Percentiles rank a stretch among this genome's conserved stretches.
These are phyloP conservation scores for Salvia sclarea DNA, from an alignment of 305 asterid genomes.

Conservation along the genomic window DNA sequence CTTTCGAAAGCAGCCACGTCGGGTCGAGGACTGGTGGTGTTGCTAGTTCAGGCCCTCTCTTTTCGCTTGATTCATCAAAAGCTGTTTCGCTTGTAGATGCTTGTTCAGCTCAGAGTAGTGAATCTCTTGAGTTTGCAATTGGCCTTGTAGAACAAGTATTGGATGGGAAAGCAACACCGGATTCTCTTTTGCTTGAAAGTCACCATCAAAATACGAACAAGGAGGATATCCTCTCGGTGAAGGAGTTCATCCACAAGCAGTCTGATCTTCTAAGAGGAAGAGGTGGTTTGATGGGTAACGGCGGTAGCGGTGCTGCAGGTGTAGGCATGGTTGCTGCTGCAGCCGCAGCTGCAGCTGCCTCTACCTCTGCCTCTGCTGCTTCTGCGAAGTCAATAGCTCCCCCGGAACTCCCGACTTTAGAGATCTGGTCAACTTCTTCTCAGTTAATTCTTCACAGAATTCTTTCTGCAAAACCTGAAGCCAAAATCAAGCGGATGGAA, in stretches of 20 bases:
- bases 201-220: slow-evolving; percentile 56
- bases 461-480: slow-evolving; percentile 57
- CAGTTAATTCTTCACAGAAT: slow-evolving; percentile 67
- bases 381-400: slow-evolving; percentile 53
- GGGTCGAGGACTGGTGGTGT: slow-evolving; percentile 61
- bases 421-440: slow-evolving; percentile 73
- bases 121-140: slow-evolving; percentile 83
- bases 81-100: slow-evolving; percentile 76
- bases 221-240: slow-evolving; percentile 74
- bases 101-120: slow-evolving; percentile 59
- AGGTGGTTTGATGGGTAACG: slow-evolving; percentile 58
- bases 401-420: slow-evolving; percentile 84
- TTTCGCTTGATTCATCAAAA: slow-evolving; percentile 85
- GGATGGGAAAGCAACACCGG: slow-evolving; percentile 81
- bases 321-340: slow-evolving; percentile 96
- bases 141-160: slow-evolving; percentile 74
- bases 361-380: slow-evolving; percentile 63
- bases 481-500: slow-evolving; percentile 36
- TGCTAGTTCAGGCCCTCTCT: slow-evolving; percentile 62
- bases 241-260: slow-evolving; percentile 83
- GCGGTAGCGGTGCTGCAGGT: slow-evolving; percentile 62
- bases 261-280: slow-evolving; percentile 78
- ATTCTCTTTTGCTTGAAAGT: slow-evolving; percentile 84
- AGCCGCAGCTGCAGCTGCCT: slow-evolving; percentile 91
- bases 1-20: slow-evolving; percentile 61